Evolutionary conservation across 208 protist genomes (phyloP).

Genomic region (Wallacemonas sp.): DNA sequence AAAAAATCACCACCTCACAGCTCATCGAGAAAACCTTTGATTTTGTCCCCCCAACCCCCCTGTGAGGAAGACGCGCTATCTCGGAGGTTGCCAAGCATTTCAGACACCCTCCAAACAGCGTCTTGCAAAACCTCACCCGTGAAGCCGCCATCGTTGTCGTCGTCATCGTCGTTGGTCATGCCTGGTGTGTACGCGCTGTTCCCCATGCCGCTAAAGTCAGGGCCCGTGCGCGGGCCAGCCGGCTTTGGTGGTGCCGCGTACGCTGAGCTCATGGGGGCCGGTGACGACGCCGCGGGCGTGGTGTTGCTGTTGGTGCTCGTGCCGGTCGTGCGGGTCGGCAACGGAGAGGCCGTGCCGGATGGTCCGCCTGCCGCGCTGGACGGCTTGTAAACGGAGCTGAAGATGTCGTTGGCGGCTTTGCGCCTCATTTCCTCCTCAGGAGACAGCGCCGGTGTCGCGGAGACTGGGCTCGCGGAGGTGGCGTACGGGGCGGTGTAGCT

Average conservation of each 20-base stretch:
- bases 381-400: conserved; percentile 14
- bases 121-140: conserved; percentile 29
- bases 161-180: conserved; percentile 8
- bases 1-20: conserved; percentile 22
- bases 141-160: conserved; percentile 10
- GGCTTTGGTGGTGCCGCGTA: neutral
- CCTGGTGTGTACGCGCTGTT: conserved; percentile 47
- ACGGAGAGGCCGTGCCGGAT: no score
- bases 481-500: conserved; percentile 8
- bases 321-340: no score
- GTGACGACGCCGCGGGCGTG: no score
- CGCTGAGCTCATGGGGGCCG: no score
- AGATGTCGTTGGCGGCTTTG: conserved; percentile 6
- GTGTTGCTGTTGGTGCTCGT: no score
- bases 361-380: no score
- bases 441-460: neutral
- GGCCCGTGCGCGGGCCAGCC: conserved; percentile 31
- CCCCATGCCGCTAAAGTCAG: conserved; percentile 68
- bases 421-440: conserved; percentile 3
- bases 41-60: conserved; percentile 42
- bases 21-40: conserved; percentile 70
- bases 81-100: conserved; percentile 48
- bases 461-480: neutral
- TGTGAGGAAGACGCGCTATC: conserved; percentile 43
- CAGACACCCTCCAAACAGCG: conserved; percentile 59